Evolutionary conservation across 306 rosid genomes (phyloP).

Genomic region (Quercus aquifolioides): DNA sequence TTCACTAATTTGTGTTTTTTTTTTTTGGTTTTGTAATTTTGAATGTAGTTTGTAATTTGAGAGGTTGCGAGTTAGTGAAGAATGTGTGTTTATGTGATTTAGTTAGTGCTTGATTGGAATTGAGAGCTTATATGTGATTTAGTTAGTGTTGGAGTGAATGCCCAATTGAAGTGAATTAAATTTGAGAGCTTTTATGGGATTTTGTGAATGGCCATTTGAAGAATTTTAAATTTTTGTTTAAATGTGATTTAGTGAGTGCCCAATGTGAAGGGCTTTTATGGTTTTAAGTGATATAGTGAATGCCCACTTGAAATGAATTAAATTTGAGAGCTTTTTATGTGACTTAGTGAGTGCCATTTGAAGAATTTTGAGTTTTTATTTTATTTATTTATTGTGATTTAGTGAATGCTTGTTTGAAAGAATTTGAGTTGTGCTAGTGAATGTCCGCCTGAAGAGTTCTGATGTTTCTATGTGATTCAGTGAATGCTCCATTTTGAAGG

Average conservation of each 20-base stretch:
- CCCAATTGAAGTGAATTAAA: neutral
- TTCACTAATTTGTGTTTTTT: neutral
- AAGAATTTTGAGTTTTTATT: neutral
- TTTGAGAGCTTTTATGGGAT: no score
- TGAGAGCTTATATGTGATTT: neutral
- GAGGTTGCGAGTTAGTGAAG: neutral
- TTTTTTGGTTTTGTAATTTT: neutral
- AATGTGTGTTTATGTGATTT: neutral
- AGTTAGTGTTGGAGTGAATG: neutral
- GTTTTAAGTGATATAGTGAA: neutral
- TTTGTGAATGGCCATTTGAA: no score
- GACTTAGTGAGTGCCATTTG: neutral
- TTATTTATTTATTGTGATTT: neutral
- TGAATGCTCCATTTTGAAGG: neutral
- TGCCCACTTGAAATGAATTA: neutral
- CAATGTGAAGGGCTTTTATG: neutral
- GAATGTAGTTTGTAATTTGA: neutral
- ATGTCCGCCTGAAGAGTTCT: neutral
- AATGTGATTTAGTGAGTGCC: neutral
- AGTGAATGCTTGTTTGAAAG: neutral
- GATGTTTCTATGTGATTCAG: neutral
- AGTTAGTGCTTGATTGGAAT: neutral
- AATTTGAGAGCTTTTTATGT: neutral
- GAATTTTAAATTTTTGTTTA: no score
- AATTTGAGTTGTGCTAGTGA: neutral